Conservation (phyloP, 495 filamentous ascomycete species). For the Podospora anserina region DNA sequence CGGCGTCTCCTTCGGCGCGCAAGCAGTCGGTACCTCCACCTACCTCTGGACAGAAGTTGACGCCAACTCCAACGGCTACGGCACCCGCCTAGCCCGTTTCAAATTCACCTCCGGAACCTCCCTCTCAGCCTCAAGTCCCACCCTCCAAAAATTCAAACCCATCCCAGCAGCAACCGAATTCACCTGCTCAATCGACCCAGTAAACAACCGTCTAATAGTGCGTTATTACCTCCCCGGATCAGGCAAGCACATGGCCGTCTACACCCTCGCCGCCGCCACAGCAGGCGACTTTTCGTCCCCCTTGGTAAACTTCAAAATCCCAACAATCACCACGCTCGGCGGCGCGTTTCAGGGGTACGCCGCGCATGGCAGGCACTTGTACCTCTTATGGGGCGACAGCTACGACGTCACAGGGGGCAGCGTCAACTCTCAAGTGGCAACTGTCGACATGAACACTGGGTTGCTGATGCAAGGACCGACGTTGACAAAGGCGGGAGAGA, state of each 20-base stretch:
- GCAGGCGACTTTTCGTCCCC: conserved; percentile 14
- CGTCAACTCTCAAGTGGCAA: conserved; percentile 11
- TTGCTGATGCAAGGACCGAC: conserved; percentile 8
- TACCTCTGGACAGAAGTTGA: conserved; percentile 13
- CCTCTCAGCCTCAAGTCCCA: background rate
- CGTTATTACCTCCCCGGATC: conserved; percentile 1
- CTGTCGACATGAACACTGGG: conserved; percentile 13
- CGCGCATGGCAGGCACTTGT: conserved; percentile 2
- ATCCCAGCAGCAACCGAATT: background rate
- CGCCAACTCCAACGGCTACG: conserved; percentile 6
- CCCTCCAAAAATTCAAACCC: background rate
- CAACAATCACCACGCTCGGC: background rate
- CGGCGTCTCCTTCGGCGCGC: background rate
- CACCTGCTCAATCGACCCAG: background rate
- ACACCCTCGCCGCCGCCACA: conserved; percentile 3
- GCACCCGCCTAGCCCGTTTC: background rate
- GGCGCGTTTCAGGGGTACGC: conserved; percentile 10
- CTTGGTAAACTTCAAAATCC: conserved; percentile 10
- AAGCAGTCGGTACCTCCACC: background rate
- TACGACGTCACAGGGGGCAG: background rate
- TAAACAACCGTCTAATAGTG: conserved; percentile 4
- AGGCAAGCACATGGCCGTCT: conserved; percentile 4
- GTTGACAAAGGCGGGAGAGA: conserved; percentile 12
- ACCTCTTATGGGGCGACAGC: conserved; percentile 12
- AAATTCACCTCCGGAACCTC: background rate